Evolutionary conservation across 192 early-diverging fungal species (phyloP).

Genomic region (Backusella macrospora): DNA sequence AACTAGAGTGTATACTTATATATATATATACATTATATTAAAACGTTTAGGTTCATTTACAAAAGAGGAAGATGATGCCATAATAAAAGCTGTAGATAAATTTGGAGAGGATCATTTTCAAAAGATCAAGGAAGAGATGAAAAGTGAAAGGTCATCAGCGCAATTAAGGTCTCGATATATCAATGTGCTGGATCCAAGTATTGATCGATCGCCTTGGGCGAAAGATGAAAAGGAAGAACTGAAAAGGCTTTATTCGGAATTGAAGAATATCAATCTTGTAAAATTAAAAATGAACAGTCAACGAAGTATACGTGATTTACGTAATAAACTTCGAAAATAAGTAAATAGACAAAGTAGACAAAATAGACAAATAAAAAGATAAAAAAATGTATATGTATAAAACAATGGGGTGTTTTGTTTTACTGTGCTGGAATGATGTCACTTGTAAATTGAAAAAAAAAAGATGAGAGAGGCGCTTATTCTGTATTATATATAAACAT

Average conservation of each 20-base stretch:
- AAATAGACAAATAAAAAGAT: neutral
- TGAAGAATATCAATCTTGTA: neutral
- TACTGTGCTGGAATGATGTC: no score
- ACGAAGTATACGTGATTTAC: constrained; percentile 18
- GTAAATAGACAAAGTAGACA: neutral
- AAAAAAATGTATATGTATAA: neutral
- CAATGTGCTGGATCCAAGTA: constrained; percentile 18
- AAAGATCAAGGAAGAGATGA: constrained; percentile 28
- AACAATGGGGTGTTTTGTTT: no score
- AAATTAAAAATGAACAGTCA: constrained; percentile 13
- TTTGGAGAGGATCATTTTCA: constrained; percentile 25
- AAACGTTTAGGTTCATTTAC: constrained; percentile 23
- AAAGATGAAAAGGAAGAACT: constrained; percentile 29
- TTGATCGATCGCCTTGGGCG: constrained; percentile 27
- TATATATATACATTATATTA: neutral
- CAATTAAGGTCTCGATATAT: constrained; percentile 23
- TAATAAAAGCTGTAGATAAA: constrained; percentile 20
- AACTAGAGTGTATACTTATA: no score
- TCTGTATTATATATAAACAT: no score
- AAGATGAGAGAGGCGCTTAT: no score
- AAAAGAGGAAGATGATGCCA: constrained; percentile 20
- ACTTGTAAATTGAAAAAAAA: no score
- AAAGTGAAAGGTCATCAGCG: constrained; percentile 12
- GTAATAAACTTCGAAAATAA: constrained; percentile 10
- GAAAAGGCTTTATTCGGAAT: neutral